phyloP scores from a whole-genome alignment of 768 basidiomycete genomes.

The Tulasnella sp. region DNA sequence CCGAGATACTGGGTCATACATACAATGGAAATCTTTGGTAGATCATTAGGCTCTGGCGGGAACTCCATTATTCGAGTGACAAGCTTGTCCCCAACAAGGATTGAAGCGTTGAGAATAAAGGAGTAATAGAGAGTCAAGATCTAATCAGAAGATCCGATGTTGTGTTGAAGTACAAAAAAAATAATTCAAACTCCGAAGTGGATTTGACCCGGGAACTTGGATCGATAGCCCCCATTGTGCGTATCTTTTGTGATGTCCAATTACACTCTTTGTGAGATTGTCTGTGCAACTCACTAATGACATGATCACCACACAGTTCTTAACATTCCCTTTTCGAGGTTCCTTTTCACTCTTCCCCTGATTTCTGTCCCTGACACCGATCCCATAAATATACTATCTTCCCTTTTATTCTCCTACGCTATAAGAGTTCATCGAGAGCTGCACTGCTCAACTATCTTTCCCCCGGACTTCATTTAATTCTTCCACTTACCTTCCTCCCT shows the following conservation, averaged over 20 bases:
- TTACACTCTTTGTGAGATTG: too few relatives aligned
- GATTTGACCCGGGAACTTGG: too few relatives aligned
- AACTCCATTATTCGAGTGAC: slow-evolving; percentile 12
- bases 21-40: slow-evolving; percentile 16
- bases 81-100: neutral
- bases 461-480: neutral
- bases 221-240: too few relatives aligned
- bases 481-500: neutral
- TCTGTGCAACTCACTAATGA: too few relatives aligned
- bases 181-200: too few relatives aligned
- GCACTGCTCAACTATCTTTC: too few relatives aligned
- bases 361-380: neutral
- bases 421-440: too few relatives aligned
- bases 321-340: too few relatives aligned
- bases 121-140: neutral
- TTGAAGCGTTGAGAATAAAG: neutral
- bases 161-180: too few relatives aligned
- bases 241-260: too few relatives aligned
- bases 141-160: too few relatives aligned
- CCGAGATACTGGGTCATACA: slow-evolving; percentile 13
- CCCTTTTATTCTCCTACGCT: neutral
- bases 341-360: neutral
- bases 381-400: neutral
- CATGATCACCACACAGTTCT: too few relatives aligned
- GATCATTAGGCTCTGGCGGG: slow-evolving; percentile 9